Evolutionary conservation across 2,329 filamentous ascomycete genomes (phyloP), one percentile per base, ranked within the genome.

Genomic region (Talaromyces marneffei): DNA sequence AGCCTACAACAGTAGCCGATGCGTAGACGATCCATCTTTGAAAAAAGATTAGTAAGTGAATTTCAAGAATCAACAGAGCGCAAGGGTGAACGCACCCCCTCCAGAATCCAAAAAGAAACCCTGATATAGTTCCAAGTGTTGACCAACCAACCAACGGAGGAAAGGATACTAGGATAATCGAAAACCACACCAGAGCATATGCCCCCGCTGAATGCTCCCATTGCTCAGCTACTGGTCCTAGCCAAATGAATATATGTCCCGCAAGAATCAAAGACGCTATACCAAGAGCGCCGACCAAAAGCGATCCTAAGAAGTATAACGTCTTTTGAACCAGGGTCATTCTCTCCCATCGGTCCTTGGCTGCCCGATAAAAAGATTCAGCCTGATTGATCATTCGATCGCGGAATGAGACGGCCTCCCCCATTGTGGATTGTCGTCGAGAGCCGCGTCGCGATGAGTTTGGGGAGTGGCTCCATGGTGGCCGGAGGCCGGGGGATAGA

Each of bases 101-200:
- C 61, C 86, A 86, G 67, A 90, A 82, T 0, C 88, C 88, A 72
- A 87, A 90, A 16, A 91, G 83, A 69, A 89, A 90, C 0, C 88
- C 88, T 3, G 85, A 79, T 20, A 89, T 80, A 1, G 87, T 90
- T 31, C 89, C 80, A 68, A 88, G 87, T 1, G 88, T 90, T 64
- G 88, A 90, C 79, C 96, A 96, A 14, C 92, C 92, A 65, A 97
- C 88, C 68, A 96, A 75, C 2, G 92, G 92, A 20, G 92, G 92
- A 74, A 96, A 95, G 2, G 88, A 90, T 16, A 92, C 88, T 42
- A 83, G 72, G 72, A 92, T 91, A 37, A 89, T 87, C 67, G 90
- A 78, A 33, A 83, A 73, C 85, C 91, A 96, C 40, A 94, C 80
- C 55, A 97, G 83, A 63, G 87, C 75, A 80, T 86, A 90, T 46